phyloP scores from a whole-genome alignment of 169 alveolate species.

The Eimeria necatrix region DNA sequence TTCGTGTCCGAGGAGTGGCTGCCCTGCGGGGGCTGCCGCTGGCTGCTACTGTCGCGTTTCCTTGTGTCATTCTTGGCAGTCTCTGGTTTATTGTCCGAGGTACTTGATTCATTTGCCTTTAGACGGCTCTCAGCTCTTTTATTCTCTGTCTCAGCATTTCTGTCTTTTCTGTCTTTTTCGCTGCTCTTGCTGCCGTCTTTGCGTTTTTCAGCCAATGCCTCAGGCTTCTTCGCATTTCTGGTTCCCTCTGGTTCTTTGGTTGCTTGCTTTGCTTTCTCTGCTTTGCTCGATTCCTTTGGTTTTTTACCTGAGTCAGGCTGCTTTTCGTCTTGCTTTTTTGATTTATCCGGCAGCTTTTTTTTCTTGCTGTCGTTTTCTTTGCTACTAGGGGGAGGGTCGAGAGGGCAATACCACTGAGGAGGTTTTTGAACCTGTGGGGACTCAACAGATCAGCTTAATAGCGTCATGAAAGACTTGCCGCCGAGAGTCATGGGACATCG shows the following conservation, averaged over 20 bases:
- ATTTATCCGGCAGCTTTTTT: too few species aligned
- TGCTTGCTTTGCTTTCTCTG: background rate
- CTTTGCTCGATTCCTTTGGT: background rate
- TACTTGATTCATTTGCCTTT: background rate
- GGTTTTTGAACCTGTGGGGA: slow-evolving; percentile 3
- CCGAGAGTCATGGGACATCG: background rate
- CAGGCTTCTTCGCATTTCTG: background rate
- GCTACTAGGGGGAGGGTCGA: slow-evolving; percentile 29
- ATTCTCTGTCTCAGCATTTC: background rate
- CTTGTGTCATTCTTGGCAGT: background rate
- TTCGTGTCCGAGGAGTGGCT: too few species aligned
- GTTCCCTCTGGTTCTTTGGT: background rate
- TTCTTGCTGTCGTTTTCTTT: background rate
- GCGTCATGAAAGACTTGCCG: background rate
- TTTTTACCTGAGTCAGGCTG: background rate
- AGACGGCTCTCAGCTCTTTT: background rate
- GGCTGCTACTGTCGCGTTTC: background rate
- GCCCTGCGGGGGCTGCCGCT: background rate
- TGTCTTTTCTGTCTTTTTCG: background rate
- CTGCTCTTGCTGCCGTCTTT: background rate
- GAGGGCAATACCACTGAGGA: slow-evolving; percentile 70
- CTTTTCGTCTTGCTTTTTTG: background rate
- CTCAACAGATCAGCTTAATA: too few species aligned
- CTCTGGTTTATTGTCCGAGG: background rate
- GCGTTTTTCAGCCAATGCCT: background rate